Percentiles rank a stretch among this genome's conserved stretches.
phyloP scores from a whole-genome alignment of 2,329 filamentous ascomycete species.

The Xylaria sp. region DNA sequence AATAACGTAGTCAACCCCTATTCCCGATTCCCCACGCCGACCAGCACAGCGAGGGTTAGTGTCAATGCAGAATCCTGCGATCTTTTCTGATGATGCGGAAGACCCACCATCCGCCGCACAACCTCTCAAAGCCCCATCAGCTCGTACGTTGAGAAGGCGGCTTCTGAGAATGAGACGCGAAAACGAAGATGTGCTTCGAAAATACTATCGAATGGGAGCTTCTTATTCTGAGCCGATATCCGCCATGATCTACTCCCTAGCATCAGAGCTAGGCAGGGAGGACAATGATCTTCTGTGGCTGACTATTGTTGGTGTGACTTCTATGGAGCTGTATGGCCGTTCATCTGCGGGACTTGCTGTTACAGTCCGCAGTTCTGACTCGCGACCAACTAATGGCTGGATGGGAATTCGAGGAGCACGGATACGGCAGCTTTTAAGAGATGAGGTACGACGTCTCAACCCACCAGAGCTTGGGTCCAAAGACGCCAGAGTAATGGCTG shows the following conservation, averaged over 20 bases:
- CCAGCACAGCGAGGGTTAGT: conserved; percentile 70
- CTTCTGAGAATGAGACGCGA: conserved; percentile 80
- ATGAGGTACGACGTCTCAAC: conserved; percentile 94
- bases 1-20: conserved; percentile 67
- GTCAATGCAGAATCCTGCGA: conserved; percentile 61
- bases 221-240: conserved; percentile 96
- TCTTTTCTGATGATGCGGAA: conserved; percentile 61
- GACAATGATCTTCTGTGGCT: conserved; percentile 97
- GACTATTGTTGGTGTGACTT: conserved; percentile 93
- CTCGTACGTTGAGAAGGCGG: conserved; percentile 76
- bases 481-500: conserved; percentile 67
- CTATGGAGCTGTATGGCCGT: conserved; percentile 89
- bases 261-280: conserved; percentile 93
- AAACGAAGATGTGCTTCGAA: conserved; percentile 78
- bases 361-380: conserved; percentile 65
- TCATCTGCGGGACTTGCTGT: conserved; percentile 82
- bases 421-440: conserved; percentile 85
- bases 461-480: conserved; percentile 72
- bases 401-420: conserved; percentile 83
- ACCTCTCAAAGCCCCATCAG: conserved; percentile 72
- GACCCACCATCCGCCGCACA: conserved; percentile 70
- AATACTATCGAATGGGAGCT: conserved; percentile 87
- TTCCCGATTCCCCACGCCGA: conserved; percentile 71
- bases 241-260: conserved; percentile 92
- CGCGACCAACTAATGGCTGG: conserved; percentile 74